Evolutionary conservation across 768 basidiomycete species (phyloP), one percentile per base, ranked within the genome.

Genomic region (Xerocomus brunneocitrinus): DNA sequence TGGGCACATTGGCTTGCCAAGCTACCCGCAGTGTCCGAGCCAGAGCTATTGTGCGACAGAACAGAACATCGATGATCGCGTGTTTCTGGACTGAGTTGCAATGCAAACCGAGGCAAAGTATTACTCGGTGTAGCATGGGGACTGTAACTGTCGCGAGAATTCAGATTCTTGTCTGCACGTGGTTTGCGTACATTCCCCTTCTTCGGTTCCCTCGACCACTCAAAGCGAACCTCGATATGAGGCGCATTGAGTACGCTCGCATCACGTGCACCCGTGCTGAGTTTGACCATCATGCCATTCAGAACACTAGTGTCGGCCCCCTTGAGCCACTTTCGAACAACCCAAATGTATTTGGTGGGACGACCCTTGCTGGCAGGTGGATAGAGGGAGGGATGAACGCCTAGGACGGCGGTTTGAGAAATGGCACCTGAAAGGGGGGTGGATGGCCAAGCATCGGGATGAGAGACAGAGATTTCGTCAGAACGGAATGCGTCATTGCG

Each of bases 271-370:
- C 63, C 61, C 6, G 65, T 60, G 51, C 65, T 68, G 53, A 76
- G 62, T 52, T 69, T 71, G 30, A 72, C 75, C 44, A 75, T 71
- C 55, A 80, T 64, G 19, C 75, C 78, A 42, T 78, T 69, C 13
- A 82, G 47, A 36, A 80, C 63, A 35, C 79, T 68, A 5, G 70
- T 64, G 16, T 78, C 77, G 9, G 68, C 65, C 25, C 77, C 79
- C 65, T 91, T 92, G 58, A 85, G 65, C 91, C 91, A 93, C 58
- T 73, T 76, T 46, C 84, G 75, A 27, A 90, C 82, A 19, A 86
- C 74, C 90, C 90, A 93, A 5, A 87, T 80, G 54, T 93, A 91
- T 69, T 70, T 71, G 8, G 67, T 69, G 1, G 78, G 74, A 3
- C 75, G 71, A 5, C 71, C 74, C 36, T 54, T 69, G 47, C 57